Evolutionary conservation across 495 filamentous ascomycete species (phyloP).

Genomic region (Staphylotrichum longicolle): DNA sequence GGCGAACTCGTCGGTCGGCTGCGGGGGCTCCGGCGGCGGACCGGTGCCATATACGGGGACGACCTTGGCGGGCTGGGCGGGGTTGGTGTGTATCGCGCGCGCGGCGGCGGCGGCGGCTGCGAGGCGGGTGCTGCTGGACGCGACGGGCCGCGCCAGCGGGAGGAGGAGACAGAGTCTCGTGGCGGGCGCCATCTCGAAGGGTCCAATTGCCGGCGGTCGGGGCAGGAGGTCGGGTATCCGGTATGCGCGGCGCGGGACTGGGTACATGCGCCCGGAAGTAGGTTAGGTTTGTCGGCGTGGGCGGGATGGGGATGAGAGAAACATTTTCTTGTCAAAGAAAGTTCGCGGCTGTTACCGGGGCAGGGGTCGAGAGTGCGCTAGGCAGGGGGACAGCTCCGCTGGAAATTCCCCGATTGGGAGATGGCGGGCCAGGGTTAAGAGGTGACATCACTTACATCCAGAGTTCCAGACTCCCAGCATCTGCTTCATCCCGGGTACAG

Average conservation of each 20-base stretch:
- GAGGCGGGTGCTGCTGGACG: neutral
- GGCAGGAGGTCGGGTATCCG: neutral
- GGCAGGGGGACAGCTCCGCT: constrained; percentile 14
- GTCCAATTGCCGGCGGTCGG: neutral
- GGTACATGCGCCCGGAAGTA: constrained; percentile 13
- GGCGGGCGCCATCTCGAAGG: constrained; percentile 23
- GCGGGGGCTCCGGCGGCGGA: constrained; percentile 68
- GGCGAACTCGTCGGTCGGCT: constrained; percentile 16
- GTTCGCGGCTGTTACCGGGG: neutral
- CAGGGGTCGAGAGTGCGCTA: neutral
- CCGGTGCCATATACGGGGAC: constrained; percentile 73
- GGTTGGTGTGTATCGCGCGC: constrained; percentile 43
- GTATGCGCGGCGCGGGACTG: constrained; percentile 13
- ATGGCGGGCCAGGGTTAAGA: neutral
- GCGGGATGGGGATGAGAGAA: neutral
- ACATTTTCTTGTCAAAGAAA: constrained; percentile 2
- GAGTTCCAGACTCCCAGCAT: too few species aligned
- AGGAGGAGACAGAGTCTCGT: constrained; percentile 21
- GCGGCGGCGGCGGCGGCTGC: neutral
- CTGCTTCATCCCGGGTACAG: too few species aligned
- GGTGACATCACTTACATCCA: neutral
- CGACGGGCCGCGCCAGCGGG: constrained; percentile 11
- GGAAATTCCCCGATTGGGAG: neutral
- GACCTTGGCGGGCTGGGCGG: constrained; percentile 47
- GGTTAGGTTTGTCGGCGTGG: too few species aligned